Evolutionary conservation across 1,284 basidiomycete species (phyloP).

Genomic region (Pseudozyma sp.): DNA sequence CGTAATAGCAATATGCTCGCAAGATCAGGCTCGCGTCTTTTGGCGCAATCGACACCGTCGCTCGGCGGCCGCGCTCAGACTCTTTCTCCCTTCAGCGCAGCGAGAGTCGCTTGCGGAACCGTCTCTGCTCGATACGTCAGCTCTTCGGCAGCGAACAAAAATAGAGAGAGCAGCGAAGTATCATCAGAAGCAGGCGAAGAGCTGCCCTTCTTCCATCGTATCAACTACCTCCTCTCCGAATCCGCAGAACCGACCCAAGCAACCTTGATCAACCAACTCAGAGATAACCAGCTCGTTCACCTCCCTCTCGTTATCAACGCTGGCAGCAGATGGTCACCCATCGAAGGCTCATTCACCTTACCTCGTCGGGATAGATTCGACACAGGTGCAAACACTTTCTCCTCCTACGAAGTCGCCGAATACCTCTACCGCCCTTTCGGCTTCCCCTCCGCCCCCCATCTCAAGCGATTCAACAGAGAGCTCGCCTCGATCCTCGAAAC

Average conservation of each 20-base stretch:
- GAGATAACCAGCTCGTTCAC: not conserved
- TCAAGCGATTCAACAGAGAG: constrained; percentile 15
- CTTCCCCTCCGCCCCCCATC: constrained; percentile 6
- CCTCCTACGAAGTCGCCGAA: not conserved
- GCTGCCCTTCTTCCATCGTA: not conserved
- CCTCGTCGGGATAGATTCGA: constrained; percentile 2
- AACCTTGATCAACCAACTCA: constrained; percentile 4
- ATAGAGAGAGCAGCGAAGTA: not conserved
- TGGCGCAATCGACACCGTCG: not conserved
- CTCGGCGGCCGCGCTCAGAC: not conserved
- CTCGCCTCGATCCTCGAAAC: constrained; percentile 2
- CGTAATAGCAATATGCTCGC: constrained; percentile 15
- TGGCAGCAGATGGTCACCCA: constrained; percentile 6
- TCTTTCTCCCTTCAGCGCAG: no score
- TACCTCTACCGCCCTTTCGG: constrained; percentile 33
- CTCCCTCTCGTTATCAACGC: constrained; percentile 18
- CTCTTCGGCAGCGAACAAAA: not conserved
- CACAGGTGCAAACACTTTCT: not conserved
- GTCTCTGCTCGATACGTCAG: constrained; percentile 2
- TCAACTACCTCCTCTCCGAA: constrained; percentile 13
- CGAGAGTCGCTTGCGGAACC: not conserved
- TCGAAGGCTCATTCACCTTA: not conserved
- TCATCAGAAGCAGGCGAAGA: not conserved
- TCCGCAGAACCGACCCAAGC: constrained; percentile 1
- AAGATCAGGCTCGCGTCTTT: constrained; percentile 5